Percentiles rank a stretch among this genome's conserved stretches.
These are phyloP conservation scores for Aspergillus sp. DNA, from an alignment of 2,329 filamentous ascomycete species.

Conservation along the genomic window DNA sequence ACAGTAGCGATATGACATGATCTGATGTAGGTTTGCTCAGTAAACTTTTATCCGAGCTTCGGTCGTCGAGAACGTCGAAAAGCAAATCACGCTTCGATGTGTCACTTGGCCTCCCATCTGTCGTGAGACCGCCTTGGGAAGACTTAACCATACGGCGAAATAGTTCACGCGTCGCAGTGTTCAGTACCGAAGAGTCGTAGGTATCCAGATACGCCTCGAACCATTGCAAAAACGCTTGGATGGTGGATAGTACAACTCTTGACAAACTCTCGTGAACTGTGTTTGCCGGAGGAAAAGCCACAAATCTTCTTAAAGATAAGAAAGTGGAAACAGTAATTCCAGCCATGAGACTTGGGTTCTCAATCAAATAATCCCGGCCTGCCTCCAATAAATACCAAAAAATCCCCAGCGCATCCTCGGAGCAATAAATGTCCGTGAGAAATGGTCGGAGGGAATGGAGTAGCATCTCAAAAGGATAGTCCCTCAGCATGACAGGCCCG, in stretches of 20 bases:
- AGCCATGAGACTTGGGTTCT: slow-evolving; percentile 72
- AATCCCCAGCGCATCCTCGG: slow-evolving; percentile 85
- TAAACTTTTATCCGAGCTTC: slow-evolving; percentile 59
- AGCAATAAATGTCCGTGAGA: slow-evolving; percentile 79
- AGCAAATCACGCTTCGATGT: slow-evolving; percentile 79
- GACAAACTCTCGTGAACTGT: slow-evolving; percentile 86
- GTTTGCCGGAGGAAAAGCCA: slow-evolving; percentile 71
- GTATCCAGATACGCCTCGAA: slow-evolving; percentile 66
- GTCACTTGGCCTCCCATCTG: slow-evolving; percentile 67
- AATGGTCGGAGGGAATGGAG: slow-evolving; percentile 77
- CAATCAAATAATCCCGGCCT: slow-evolving; percentile 64
- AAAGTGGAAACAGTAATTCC: slow-evolving; percentile 78
- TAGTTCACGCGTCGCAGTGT: slow-evolving; percentile 51
- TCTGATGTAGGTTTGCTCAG: slow-evolving; percentile 67
- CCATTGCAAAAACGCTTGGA: slow-evolving; percentile 75
- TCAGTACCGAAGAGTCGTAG: slow-evolving; percentile 57
- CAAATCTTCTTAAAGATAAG: slow-evolving; percentile 73
- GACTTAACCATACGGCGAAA: slow-evolving; percentile 69
- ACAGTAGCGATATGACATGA: slow-evolving; percentile 54
- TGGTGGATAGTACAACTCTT: slow-evolving; percentile 71
- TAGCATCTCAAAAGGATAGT: slow-evolving; percentile 88
- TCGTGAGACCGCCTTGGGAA: slow-evolving; percentile 64
- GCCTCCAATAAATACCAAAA: slow-evolving; percentile 76
- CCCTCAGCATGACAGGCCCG: slow-evolving; percentile 67
- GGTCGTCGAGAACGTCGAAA: slow-evolving; percentile 75